Evolutionary conservation across 2,329 filamentous ascomycete species (phyloP), one percentile per base, ranked within the genome.

Genomic region (Teratosphaeria nubilosa): DNA sequence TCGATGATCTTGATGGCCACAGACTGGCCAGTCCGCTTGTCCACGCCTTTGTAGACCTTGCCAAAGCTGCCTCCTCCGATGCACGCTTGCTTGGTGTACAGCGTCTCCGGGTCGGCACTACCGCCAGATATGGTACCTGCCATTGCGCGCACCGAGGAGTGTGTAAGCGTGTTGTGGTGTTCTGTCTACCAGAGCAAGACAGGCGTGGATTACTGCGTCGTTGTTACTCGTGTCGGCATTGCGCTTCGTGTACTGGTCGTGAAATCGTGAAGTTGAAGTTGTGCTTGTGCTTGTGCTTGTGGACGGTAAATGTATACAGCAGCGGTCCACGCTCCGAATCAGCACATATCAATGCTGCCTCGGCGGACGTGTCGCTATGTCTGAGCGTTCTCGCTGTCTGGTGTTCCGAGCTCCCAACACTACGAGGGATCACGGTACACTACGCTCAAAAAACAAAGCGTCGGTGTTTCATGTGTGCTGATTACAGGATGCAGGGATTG

Each of bases 1-100:
- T 99, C 94, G 73, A 99, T 97, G 68, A 99, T 82, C 76, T 99
- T 99, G 79, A 99, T 99, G 30, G 94, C 94, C 55, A 99, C 94
- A 13, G 92, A 87, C 70, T 95, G 88, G 41, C 94, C 94, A 20
- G 88, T 95, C 55, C 90, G 85, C 71, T 94, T 95, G 77, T 97
- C 92, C 64, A 97, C 90, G 59, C 94, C 94, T 82, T 97, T 97
- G 82, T 92, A 99, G 62, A 99, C 94, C 76, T 95, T 95, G 70
- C 94, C 94, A 77, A 99, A 99, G 75, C 92, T 97, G 61, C 94
- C 94, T 66, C 94, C 94, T 66, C 94, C 92, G 91, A 80, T 79
- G 69, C 77, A 79, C 66, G 76, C 73, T 65, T 80, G 77, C 76
- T 95, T 96, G 62, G 90, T 95, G 75, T 96, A 99, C 56, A 97